Evolutionary conservation across 331 rosid genomes (phyloP).

Genomic region (Cydonia oblonga): DNA sequence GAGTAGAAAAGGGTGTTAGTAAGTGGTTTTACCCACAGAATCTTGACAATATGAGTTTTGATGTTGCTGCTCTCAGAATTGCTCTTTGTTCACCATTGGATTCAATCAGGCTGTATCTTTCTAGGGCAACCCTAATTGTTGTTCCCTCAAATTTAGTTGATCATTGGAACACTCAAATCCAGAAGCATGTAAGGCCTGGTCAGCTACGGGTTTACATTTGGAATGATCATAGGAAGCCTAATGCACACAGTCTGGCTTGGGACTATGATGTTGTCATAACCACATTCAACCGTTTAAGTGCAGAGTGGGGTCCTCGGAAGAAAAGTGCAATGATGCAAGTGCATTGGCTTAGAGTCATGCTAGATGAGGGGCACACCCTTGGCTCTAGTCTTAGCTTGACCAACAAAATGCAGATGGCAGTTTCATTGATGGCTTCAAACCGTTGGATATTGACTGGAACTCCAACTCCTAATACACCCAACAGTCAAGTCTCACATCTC

Average conservation of each 20-base stretch:
- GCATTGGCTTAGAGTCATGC: constrained; percentile 87
- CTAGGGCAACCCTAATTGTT: constrained; percentile 84
- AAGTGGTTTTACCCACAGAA: constrained; percentile 77
- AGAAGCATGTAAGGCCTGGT: constrained; percentile 71
- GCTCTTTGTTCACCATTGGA: constrained; percentile 76
- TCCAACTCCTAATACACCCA: constrained; percentile 95
- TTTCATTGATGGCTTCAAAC: constrained; percentile 77
- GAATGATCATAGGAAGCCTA: constrained; percentile 60
- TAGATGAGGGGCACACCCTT: constrained; percentile 99
- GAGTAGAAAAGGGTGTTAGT: constrained; percentile 50
- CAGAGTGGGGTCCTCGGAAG: constrained; percentile 79
- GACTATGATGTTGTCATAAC: constrained; percentile 91
- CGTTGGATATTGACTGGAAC: constrained; percentile 99
- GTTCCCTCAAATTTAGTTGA: constrained; percentile 89
- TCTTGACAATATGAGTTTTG: constrained; percentile 74
- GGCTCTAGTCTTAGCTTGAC: constrained; percentile 86
- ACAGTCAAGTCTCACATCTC: constrained; percentile 85
- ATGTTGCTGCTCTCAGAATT: constrained; percentile 65
- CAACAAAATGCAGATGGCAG: constrained; percentile 93
- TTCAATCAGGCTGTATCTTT: constrained; percentile 67
- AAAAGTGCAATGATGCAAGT: constrained; percentile 71
- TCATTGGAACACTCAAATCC: constrained; percentile 94
- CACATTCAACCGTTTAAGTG: constrained; percentile 84
- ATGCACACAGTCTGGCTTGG: constrained; percentile 88
- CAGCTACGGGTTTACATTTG: constrained; percentile 67